A percentile compares a stretch with the other conserved stretches of the same genome.
Evolutionary conservation across 257 asterid genomes (phyloP).

Genomic region (Penstemon davidsonii): DNA sequence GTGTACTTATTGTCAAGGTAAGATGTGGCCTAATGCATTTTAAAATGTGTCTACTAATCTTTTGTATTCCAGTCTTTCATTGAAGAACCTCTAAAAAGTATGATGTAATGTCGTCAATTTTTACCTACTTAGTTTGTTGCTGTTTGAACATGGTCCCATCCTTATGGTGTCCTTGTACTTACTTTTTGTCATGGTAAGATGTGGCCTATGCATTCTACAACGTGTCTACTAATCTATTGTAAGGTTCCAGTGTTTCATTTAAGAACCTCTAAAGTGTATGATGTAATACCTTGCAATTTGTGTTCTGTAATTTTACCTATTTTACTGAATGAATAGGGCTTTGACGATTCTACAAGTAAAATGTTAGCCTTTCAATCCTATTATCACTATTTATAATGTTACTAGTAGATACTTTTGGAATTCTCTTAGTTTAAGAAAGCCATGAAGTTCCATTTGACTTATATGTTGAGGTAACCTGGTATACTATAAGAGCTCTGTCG

Average conservation of each 20-base stretch:
- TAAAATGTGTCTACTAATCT: neutral
- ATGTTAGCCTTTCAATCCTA: neutral
- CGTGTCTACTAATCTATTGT: neutral
- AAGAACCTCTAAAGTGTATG: neutral
- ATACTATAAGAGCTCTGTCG: too few relatives aligned
- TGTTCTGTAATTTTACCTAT: neutral
- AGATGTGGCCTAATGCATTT: neutral
- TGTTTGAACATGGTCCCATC: too few relatives aligned
- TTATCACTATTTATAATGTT: slow-evolving; percentile 6
- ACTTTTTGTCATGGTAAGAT: too few relatives aligned
- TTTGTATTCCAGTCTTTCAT: neutral
- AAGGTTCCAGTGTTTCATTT: neutral
- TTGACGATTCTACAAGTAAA: neutral
- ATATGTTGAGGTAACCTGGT: neutral
- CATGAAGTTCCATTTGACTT: slow-evolving; percentile 14
- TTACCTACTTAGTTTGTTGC: too few relatives aligned
- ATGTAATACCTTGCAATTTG: neutral
- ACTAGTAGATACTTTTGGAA: slow-evolving; percentile 9
- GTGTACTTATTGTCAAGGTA: neutral
- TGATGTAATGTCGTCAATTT: neutral
- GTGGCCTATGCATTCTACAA: neutral
- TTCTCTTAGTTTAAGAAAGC: slow-evolving; percentile 16
- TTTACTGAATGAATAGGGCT: neutral
- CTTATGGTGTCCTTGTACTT: too few relatives aligned
- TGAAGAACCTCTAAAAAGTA: neutral